Base-by-base conservation (phyloP, 2,329 filamentous ascomycete species). In the Paecilomyces dactylethromorphus region DNA sequence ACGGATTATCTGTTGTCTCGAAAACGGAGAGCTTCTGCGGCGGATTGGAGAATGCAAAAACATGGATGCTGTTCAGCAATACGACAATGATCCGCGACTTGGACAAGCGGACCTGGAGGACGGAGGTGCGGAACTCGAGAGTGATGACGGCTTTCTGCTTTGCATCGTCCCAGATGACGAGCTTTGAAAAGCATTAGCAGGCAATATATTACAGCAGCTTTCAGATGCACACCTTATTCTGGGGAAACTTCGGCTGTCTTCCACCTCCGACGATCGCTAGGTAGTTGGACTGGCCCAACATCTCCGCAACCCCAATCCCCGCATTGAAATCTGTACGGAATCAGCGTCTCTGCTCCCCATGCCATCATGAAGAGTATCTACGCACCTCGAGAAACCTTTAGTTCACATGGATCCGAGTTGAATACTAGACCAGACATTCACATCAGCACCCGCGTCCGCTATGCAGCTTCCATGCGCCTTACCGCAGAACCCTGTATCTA, bases 111-210 rank as follows among this genome's bases (percentile, higher is more conserved):
- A 96, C 85, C 45, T 91, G 89, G 15, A 92, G 84, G 24, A 97
- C 86, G 1, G 89, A 85, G 21, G 90, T 92, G 59, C 90, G 84
- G 61, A 92, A 88, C 58, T 93, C 88, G 66, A 97, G 80, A 3
- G 82, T 89, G 62, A 92, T 88, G 13, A 90, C 82, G 7, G 88
- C 86, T 64, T 87, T 89, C 62, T 88, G 86, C 64, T 89, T 90
- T 61, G 85, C 82, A 68, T 96, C 91, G 73, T 99, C 92, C 92
- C 92, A 97, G 66, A 97, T 90, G 64, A 95, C 87, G 54, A 92
- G 83, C 70, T 80, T 32, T 52, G 57, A 11, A 33, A 58, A 54
- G 26, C 29, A 55, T 15, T 1, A 22, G 26, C 39, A 45, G 26
- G 18, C 39, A n/a, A 3, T 35, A 0, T 8, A 54, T 5, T 35